Percentiles rank a stretch among this genome's conserved stretches.
These are phyloP conservation scores for Boletellus ananas DNA, from an alignment of 768 basidiomycete genomes.

Conservation along the genomic window DNA sequence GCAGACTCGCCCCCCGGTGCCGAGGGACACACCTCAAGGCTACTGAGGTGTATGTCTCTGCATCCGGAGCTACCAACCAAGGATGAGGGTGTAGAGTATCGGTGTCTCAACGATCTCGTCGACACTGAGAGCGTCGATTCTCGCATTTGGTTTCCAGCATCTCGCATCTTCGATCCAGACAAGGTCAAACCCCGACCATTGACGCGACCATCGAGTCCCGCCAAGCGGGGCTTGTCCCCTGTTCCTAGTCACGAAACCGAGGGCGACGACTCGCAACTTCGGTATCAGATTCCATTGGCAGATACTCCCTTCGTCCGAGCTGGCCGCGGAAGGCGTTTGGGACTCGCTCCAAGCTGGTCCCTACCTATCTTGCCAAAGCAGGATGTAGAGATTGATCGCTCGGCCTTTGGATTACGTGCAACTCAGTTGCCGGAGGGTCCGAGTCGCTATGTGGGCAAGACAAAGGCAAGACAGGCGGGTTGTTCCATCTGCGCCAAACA, in stretches of 20 bases:
- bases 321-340: slow-evolving; percentile 19
- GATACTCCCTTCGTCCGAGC: slow-evolving; percentile 18
- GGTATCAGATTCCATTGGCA: background rate
- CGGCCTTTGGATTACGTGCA: background rate
- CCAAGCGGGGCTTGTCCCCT: slow-evolving; percentile 3
- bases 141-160: slow-evolving; percentile 26
- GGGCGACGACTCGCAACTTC: background rate
- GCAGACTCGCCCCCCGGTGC: slow-evolving; percentile 5
- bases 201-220: slow-evolving; percentile 24
- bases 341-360: slow-evolving; percentile 18
- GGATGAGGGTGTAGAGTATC: slow-evolving; percentile 20
- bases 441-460: background rate
- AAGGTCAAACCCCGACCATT: slow-evolving; percentile 23
- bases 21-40: slow-evolving; percentile 8
- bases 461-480: slow-evolving; percentile 1
- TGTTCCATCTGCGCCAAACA: background rate
- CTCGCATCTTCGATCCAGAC: slow-evolving; percentile 24
- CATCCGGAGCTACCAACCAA: slow-evolving; percentile 5
- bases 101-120: slow-evolving; percentile 15
- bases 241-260: background rate
- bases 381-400: background rate
- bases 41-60: slow-evolving; percentile 4
- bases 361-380: slow-evolving; percentile 13
- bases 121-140: slow-evolving; percentile 16
- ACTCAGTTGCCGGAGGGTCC: background rate